Base-by-base conservation (phyloP, 345 rosid species). In the Excoecaria cochinchinensis region DNA sequence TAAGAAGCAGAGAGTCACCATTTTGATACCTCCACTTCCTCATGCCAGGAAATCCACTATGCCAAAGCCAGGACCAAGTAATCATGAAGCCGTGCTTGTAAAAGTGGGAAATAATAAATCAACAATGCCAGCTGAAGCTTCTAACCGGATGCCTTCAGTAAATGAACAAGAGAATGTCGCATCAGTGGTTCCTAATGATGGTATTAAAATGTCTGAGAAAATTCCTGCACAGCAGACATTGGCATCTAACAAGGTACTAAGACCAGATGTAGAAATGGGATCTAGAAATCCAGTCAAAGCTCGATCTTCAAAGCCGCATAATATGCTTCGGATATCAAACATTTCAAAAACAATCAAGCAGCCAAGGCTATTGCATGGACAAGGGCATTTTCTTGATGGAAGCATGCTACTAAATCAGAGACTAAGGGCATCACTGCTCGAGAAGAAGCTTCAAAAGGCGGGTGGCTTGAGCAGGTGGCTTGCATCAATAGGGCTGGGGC, bases 381-480 rank as follows among this genome's bases (percentile, higher is more conserved):
- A 88, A 10, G 70, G 82, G 73, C 73, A 58, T 61, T 81, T 83
- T 3, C 70, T 82, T 71, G 87, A 87, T 8, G 83, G 88, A 61
- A 81, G 76, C 50, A 22, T 38, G 44, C 25, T 84, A 44, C 84
- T 84, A 22, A 77, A 87, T 22, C 89, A 82, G 81, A 90, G 84
- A 81, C 85, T 91, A 56, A 93, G 91, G 84, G 88, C 90, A 44
- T 58, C 87, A 56, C 88, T 87, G 66, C 88, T 95, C 0, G 96
- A 91, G 87, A 89, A 76, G 85, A 95, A 90, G 74, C 89, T 95
- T 44, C 82, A 87, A 77, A 90, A 78, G 70, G 97, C 91, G 0
- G 97, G 97, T 1, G 99, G 98, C 9, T 76, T 95, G 78, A 89
- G 87, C 76, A 75, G 84, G 75, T 95, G 97, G 97, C 70, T 95